Evolutionary conservation across 805 yeast genomes (phyloP), one percentile per base, ranked within the genome.

Genomic region (Kluyveromyces lactis): DNA sequence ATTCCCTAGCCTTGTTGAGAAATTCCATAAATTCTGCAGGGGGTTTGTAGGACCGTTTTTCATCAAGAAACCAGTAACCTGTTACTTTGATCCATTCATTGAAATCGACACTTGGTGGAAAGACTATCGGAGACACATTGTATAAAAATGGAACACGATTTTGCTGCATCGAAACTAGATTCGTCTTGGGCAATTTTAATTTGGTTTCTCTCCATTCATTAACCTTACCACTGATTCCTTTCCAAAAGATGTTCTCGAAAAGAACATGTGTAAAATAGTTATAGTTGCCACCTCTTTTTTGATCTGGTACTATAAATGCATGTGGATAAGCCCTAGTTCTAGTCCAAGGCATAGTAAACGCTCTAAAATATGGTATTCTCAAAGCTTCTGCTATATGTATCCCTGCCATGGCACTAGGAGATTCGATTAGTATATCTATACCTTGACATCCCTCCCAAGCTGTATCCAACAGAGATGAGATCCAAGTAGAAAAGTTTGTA

Each of bases 341-440:
- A 0, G 97, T 86, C 97, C 97, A 90, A 0, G 97, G 97, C 97
- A 90, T 90, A 0, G 97, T 90, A 56, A 90, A 90, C 0, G 97
- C 97, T 51, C 97, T 70, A 66, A 85, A 83, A 56, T 90, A 90
- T 0, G 97, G 95, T 41, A 90, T 82, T 16, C 78, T 75, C 42
- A 90, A 62, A 1, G 94, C 95, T 58, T 90, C 97, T 3, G 97
- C 96, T 42, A 90, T 84, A 52, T 90, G 97, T 34, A 89, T 75
- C 8, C 97, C 97, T 12, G 83, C 89, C 89, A 90, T 87, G 0
- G 96, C 90, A 1, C 95, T 82, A 0, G 97, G 97, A n/a, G 95
- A 83, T 56, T 90, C 97, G 42, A 90, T 85, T 44, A 90, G 66
- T 15, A 90, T 72, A 53, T 90, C 97, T 2, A 85, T 68, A 15